Evolutionary conservation across 192 early-diverging fungal species (phyloP).

Genomic region (Chytriomyces sp.): DNA sequence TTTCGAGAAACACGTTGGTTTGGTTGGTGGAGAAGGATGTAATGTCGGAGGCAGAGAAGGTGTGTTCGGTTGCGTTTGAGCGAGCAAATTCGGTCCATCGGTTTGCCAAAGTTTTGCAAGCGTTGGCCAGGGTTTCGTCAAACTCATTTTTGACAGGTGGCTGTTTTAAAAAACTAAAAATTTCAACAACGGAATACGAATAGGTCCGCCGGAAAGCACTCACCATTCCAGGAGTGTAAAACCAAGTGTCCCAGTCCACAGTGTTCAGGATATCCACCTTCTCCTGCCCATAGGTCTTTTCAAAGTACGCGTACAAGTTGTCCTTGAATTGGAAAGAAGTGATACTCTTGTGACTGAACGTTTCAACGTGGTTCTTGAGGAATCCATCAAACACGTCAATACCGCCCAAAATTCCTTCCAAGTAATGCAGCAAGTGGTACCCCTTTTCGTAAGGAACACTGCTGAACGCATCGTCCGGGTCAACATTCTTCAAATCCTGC

Average conservation of each 20-base stretch:
- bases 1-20: conserved; percentile 84
- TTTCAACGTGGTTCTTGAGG: conserved; percentile 75
- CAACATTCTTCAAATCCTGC: conserved; percentile 74
- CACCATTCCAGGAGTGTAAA: conserved; percentile 85
- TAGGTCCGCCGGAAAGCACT: too few relatives aligned
- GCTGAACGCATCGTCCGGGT: conserved; percentile 79
- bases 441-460: conserved; percentile 82
- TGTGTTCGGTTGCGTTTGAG: conserved; percentile 39
- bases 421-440: conserved; percentile 90
- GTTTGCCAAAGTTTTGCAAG: conserved; percentile 78
- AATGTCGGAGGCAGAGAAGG: conserved; percentile 70
- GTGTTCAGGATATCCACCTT: conserved; percentile 74
- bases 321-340: conserved; percentile 87
- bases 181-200: too few relatives aligned
- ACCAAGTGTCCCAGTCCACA: conserved; percentile 93
- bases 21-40: conserved; percentile 76
- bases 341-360: conserved; percentile 87
- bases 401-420: conserved; percentile 89
- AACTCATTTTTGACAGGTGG: conserved; percentile 84
- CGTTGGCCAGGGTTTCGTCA: conserved; percentile 83
- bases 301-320: conserved; percentile 81
- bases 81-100: conserved; percentile 31
- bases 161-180: too few relatives aligned
- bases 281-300: conserved; percentile 59
- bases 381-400: conserved; percentile 84